Percentiles rank a stretch among this genome's conserved stretches.
Evolutionary conservation across 1,284 basidiomycete genomes (phyloP).

Genomic region (Chondrostereum purpureum): DNA sequence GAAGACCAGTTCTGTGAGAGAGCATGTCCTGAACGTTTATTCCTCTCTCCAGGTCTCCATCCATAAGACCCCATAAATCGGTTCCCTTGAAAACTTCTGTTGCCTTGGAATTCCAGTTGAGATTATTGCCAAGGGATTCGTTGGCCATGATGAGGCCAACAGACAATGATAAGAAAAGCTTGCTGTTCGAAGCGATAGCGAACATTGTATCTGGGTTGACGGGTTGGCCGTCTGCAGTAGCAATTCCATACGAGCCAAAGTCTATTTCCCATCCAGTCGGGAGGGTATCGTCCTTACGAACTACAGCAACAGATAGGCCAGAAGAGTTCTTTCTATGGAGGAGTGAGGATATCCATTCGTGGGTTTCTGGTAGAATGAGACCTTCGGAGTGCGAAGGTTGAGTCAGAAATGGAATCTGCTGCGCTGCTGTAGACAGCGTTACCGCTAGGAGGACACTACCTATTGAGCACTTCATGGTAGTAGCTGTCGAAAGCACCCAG

Average conservation of each 20-base stretch:
- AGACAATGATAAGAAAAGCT: constrained; percentile 32
- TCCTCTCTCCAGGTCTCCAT: constrained; percentile 23
- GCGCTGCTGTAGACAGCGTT: too few species aligned
- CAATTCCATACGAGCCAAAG: constrained; percentile 28
- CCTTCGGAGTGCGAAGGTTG: background rate
- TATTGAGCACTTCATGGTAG: too few species aligned
- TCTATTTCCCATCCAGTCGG: constrained; percentile 27
- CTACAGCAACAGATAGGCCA: constrained; percentile 30
- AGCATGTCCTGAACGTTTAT: constrained; percentile 32
- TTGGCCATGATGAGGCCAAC: constrained; percentile 20
- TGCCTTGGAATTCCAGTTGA: constrained; percentile 13
- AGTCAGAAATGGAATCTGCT: background rate
- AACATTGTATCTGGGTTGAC: constrained; percentile 34
- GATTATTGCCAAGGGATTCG: constrained; percentile 23
- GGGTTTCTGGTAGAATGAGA: constrained; percentile 8
- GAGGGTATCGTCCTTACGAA: constrained; percentile 22
- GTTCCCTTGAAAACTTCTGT: constrained; percentile 1
- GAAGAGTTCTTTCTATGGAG: constrained; percentile 27
- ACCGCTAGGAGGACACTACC: too few species aligned
- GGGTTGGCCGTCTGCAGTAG: constrained; percentile 22
- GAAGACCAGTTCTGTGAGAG: constrained; percentile 10
- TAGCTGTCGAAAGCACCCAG: too few species aligned
- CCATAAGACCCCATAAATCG: constrained; percentile 8
- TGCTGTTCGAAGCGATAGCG: constrained; percentile 36
- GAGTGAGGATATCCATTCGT: constrained; percentile 18